These are phyloP conservation scores for Crotalaria pallida DNA, from an alignment of 306 rosid species.

Conservation along the genomic window DNA sequence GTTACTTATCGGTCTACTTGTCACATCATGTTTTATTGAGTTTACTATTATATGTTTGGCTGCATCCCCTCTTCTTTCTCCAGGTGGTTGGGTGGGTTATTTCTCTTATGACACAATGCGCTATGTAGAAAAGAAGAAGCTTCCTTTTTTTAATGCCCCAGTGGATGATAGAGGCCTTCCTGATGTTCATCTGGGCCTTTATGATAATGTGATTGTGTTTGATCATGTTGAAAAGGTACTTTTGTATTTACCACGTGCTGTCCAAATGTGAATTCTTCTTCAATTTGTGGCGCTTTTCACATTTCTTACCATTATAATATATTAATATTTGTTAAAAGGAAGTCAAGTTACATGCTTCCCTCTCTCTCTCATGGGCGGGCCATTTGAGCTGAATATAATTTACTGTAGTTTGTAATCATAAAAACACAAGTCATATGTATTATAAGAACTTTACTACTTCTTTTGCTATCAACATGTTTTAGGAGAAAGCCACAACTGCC, in stretches of 20 bases:
- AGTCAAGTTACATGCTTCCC: not conserved
- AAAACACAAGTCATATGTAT: not conserved
- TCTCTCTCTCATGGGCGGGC: not conserved
- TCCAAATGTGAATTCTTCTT: constrained; percentile 5
- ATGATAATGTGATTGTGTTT: constrained; percentile 83
- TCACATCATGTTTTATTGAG: not conserved
- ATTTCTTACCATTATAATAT: not conserved
- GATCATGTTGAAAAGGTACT: constrained; percentile 93
- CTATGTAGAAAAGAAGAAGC: constrained; percentile 83
- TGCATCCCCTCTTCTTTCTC: not conserved
- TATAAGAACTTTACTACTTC: not conserved
- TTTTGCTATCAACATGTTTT: not conserved
- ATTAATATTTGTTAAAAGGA: not conserved
- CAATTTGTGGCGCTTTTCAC: not conserved
- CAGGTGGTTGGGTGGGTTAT: constrained; percentile 98
- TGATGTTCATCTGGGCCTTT: constrained; percentile 92
- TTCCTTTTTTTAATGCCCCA: constrained; percentile 84
- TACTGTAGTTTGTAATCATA: not conserved
- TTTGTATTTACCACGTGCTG: constrained; percentile 1
- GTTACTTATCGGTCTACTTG: not conserved
- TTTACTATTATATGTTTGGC: constrained; percentile 11
- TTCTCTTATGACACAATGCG: constrained; percentile 98
- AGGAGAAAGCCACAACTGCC: not conserved
- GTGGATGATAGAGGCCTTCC: constrained; percentile 89
- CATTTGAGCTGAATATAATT: not conserved